Evolutionary conservation across 768 basidiomycete genomes (phyloP), one percentile per base, ranked within the genome.

Genomic region (Russula virescens): DNA sequence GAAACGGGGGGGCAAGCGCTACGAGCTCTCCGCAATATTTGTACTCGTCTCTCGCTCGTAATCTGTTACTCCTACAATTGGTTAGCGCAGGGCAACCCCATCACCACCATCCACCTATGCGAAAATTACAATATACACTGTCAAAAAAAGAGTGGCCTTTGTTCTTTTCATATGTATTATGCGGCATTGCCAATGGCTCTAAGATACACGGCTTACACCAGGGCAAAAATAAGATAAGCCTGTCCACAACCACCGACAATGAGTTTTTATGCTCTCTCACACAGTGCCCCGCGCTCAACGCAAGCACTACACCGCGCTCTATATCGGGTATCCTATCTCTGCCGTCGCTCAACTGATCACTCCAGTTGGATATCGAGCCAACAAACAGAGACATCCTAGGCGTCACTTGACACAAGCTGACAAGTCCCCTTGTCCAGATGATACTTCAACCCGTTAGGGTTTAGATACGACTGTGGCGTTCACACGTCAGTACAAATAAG

Each of bases 401-500:
- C 54, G 42, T 59, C 58, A 31, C 53, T 57, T 57, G 63, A 45
- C 52, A 54, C 78, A 43, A 79, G 74, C 61, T 76, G 79, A 70
- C 87, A 87, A 2, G 82, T 85, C 13, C 86, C 86, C 68, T 84
- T 86, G 67, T 84, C 82, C 55, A 84, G 72, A 66, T 87, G 86
- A 67, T 88, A 86, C 70, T 84, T 84, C 50, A 87, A 74, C 11
- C 87, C 86, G 65, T 86, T 87, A 9, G 83, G 79, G 71, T 85
- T 86, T 46, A 85, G 78, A 68, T 88, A 88, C 31, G 80, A 73
- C 80, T 85, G 68, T 21, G 45, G 18, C 26, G 43, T 21, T 18
- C 43, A 45, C 47, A 47, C 10, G 55, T 67, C 51, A 68, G 63
- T 38, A 5, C 21, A 53, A 26, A 60, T 26, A n/a, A 25, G 19